A percentile compares a stretch with the other conserved stretches of the same genome.
Conservation (phyloP, 2,329 filamentous ascomycete genomes). For the Hypomyces rosellus region DNA sequence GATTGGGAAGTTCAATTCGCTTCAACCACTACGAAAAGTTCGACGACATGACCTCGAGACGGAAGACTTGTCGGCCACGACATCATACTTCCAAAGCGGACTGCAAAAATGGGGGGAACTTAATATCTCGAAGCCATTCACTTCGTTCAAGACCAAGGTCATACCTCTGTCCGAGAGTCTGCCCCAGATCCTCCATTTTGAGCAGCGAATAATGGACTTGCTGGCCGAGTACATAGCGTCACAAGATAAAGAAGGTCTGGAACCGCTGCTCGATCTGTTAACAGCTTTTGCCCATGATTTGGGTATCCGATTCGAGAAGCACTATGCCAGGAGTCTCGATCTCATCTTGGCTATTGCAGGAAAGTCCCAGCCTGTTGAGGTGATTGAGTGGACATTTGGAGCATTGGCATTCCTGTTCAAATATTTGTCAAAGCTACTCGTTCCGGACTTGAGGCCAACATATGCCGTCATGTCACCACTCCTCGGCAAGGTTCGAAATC, state of each 20-base stretch:
- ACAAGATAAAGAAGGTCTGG: conserved; percentile 72
- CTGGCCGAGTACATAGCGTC: conserved; percentile 70
- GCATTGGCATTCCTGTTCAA: conserved; percentile 96
- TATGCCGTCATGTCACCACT: conserved; percentile 78
- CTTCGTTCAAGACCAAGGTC: conserved; percentile 67
- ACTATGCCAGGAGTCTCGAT: conserved; percentile 70
- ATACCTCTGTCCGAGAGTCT: conserved; percentile 80
- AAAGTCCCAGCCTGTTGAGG: conserved; percentile 70
- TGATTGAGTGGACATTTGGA: conserved; percentile 97
- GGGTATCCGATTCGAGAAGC: conserved; percentile 77
- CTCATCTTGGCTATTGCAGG: conserved; percentile 74
- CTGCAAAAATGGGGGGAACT: conserved; percentile 86
- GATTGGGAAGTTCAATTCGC: conserved; percentile 78
- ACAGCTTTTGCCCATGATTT: conserved; percentile 94
- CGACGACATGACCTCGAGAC: conserved; percentile 78
- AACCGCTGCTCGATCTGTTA: conserved; percentile 81
- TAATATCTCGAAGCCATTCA: conserved; percentile 79
- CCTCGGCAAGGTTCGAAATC: conserved; percentile 75
- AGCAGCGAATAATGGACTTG: conserved; percentile 74
- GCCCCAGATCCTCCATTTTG: conserved; percentile 85
- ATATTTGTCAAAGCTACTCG: conserved; percentile 81
- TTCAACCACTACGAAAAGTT: conserved; percentile 88
- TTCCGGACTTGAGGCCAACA: conserved; percentile 77
- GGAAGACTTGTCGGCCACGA: conserved; percentile 66
- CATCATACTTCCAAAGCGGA: conserved; percentile 81